A percentile compares a stretch with the other conserved stretches of the same genome.
These are phyloP conservation scores for Stygiomarasmius scandens DNA, from an alignment of 1,284 basidiomycete genomes.

Conservation along the genomic window DNA sequence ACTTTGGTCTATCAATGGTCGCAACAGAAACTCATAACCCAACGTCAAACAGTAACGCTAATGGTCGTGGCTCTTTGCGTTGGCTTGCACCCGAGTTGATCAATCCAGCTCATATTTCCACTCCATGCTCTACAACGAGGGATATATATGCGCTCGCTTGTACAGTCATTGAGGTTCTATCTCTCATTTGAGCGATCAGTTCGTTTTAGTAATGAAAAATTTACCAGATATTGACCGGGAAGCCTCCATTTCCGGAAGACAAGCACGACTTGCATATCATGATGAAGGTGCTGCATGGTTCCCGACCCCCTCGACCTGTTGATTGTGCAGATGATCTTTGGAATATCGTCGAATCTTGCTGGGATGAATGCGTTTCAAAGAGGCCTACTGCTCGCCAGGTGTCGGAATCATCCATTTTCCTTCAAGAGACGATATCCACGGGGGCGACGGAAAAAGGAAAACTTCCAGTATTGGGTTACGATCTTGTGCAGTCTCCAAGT, in stretches of 20 bases:
- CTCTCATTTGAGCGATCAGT: neutral
- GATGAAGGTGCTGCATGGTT: slow-evolving; percentile 5
- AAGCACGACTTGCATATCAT: slow-evolving; percentile 5
- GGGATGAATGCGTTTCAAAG: neutral
- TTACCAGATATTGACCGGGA: slow-evolving; percentile 11
- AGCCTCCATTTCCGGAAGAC: slow-evolving; percentile 10
- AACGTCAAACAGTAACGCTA: neutral
- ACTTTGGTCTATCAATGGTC: too few relatives aligned
- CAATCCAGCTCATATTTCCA: neutral
- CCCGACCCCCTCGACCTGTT: neutral
- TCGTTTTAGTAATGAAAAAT: too few relatives aligned
- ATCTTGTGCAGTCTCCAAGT: too few relatives aligned
- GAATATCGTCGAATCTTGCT: neutral
- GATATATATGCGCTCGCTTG: too few relatives aligned
- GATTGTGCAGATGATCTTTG: neutral
- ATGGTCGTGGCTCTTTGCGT: neutral
- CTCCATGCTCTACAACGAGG: neutral
- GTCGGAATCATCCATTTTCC: too few relatives aligned
- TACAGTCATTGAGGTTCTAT: too few relatives aligned
- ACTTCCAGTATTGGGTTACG: too few relatives aligned
- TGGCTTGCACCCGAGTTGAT: slow-evolving; percentile 10
- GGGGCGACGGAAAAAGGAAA: too few relatives aligned
- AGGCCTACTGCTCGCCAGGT: neutral
- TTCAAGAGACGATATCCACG: too few relatives aligned
- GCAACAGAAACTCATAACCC: too few relatives aligned